phyloP scores from a whole-genome alignment of 371 early-diverging fungal species.

The Mycotypha africana region DNA sequence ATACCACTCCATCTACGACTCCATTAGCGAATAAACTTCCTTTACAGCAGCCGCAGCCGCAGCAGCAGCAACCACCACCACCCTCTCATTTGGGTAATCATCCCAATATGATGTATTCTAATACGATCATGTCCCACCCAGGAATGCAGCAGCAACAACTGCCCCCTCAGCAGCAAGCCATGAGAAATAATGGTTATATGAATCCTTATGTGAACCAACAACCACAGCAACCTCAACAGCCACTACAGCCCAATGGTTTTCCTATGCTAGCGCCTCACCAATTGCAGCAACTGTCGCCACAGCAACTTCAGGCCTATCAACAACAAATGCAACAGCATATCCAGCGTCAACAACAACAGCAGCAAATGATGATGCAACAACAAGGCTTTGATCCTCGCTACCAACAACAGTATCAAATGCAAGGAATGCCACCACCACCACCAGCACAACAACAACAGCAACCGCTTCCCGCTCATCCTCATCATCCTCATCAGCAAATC shows the following conservation, averaged over 20 bases:
- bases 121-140: conserved; percentile 4
- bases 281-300: conserved; percentile 9
- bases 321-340: conserved; percentile 17
- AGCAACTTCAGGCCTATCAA: conserved; percentile 11
- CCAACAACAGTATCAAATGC: conserved; percentile 22
- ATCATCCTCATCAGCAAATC: conserved; percentile 2
- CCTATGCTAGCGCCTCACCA: conserved; percentile 14
- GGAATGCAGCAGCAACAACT: conserved; percentile 8
- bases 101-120: conserved; percentile 6
- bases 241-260: conserved; percentile 14
- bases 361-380: conserved; percentile 16
- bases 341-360: conserved; percentile 16
- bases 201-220: conserved; percentile 17
- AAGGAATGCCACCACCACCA: conserved; percentile 8
- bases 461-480: neutral
- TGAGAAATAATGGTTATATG: neutral
- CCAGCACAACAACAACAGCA: neutral
- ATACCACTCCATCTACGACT: conserved; percentile 1
- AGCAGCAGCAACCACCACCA: neutral
- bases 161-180: conserved; percentile 6
- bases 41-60: conserved; percentile 6
- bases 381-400: conserved; percentile 7
- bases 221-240: conserved; percentile 13
- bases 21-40: neutral
- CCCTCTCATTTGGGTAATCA: conserved; percentile 3